These are phyloP conservation scores for Lasiosphaeria ovina DNA, from an alignment of 495 filamentous ascomycete species.

Conservation along the genomic window DNA sequence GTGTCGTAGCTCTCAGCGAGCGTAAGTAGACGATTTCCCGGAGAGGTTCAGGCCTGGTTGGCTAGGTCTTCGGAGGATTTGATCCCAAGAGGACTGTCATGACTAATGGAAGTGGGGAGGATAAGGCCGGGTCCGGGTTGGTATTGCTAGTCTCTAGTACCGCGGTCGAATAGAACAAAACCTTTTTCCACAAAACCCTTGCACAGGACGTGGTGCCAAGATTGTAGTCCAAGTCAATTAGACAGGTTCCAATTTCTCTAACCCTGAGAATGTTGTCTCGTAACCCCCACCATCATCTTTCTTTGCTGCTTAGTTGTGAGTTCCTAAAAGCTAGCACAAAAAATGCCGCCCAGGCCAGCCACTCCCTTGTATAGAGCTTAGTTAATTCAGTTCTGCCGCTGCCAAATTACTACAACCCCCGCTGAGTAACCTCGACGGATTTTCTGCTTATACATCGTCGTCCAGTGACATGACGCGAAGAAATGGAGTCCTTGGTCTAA, in stretches of 20 bases:
- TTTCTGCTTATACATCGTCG: no score
- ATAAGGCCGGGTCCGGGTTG: slow-evolving; percentile 11
- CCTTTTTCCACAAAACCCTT: background rate
- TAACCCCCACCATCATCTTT: no score
- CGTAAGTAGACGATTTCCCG: slow-evolving; percentile 34
- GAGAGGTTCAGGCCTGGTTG: background rate
- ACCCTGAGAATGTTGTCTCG: background rate
- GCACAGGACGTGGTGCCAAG: background rate
- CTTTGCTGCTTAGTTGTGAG: background rate
- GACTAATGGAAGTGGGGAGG: slow-evolving; percentile 5
- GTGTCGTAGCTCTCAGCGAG: slow-evolving; percentile 88
- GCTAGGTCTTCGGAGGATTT: background rate
- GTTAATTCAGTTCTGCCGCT: no score
- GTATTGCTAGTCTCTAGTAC: slow-evolving; percentile 32
- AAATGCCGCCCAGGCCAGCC: no score
- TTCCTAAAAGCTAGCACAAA: no score
- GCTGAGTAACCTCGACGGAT: no score
- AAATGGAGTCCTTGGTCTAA: no score
- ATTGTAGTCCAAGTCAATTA: background rate
- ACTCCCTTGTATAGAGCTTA: no score
- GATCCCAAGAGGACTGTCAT: slow-evolving; percentile 5
- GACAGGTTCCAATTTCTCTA: background rate
- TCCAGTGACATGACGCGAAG: no score
- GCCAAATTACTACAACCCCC: no score
- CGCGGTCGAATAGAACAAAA: slow-evolving; percentile 10